Evolutionary conservation across 768 basidiomycete species (phyloP).

Genomic region (Kondoa malvinella): DNA sequence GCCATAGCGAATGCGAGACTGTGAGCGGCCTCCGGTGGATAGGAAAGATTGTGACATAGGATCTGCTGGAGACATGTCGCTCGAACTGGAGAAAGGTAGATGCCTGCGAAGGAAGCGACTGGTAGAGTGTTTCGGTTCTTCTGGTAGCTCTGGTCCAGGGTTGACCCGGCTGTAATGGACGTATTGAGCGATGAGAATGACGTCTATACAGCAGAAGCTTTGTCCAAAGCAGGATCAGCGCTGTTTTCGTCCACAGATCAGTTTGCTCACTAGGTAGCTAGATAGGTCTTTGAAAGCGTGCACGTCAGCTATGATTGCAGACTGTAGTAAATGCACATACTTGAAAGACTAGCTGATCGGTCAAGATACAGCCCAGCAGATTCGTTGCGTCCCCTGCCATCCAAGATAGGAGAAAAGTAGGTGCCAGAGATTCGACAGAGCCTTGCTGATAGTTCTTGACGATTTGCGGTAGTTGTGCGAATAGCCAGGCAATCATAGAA

Average conservation of each 20-base stretch:
- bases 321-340: constrained; percentile 36
- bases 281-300: constrained; percentile 58
- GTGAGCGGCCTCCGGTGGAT: not conserved
- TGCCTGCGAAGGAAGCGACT: not conserved
- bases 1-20: not conserved
- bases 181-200: constrained; percentile 58
- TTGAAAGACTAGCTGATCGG: constrained; percentile 87
- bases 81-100: not conserved
- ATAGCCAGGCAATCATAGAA: constrained; percentile 11
- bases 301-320: constrained; percentile 4
- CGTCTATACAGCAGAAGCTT: constrained; percentile 62
- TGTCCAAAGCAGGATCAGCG: not conserved
- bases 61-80: not conserved
- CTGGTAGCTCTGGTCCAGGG: constrained; percentile 12
- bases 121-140: not conserved
- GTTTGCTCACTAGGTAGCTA: constrained; percentile 57
- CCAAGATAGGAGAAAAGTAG: constrained; percentile 91
- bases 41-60: not conserved
- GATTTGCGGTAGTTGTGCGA: constrained; percentile 20
- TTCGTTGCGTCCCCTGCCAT: constrained; percentile 73
- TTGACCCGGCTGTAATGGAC: constrained; percentile 37
- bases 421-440: constrained; percentile 63
- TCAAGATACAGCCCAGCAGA: constrained; percentile 60
- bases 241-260: not conserved
- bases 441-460: constrained; percentile 23